phyloP scores from a whole-genome alignment of 768 basidiomycete genomes.

The Kwoniella botswanensis region DNA sequence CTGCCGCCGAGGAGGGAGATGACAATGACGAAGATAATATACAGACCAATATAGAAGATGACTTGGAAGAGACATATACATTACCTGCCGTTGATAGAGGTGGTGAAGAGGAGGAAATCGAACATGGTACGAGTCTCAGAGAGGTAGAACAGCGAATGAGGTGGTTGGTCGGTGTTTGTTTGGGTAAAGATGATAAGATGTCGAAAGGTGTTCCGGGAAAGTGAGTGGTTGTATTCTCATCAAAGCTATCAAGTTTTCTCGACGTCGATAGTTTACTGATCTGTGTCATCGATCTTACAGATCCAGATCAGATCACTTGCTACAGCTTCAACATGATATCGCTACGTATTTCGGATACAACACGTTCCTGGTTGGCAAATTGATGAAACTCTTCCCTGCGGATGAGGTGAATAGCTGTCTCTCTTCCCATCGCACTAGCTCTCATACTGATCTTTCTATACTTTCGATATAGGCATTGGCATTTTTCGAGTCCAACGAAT shows the following conservation, averaged over 20 bases:
- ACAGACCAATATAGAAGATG: slow-evolving; percentile 55
- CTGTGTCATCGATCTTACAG: slow-evolving; percentile 59
- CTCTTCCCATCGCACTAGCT: slow-evolving; percentile 5
- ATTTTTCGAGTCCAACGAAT: slow-evolving; percentile 97
- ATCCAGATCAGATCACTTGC: slow-evolving; percentile 84
- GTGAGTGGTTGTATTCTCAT: slow-evolving; percentile 35
- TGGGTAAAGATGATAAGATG: slow-evolving; percentile 50
- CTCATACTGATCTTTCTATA: background rate
- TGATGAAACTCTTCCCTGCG: slow-evolving; percentile 90
- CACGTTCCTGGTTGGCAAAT: slow-evolving; percentile 88
- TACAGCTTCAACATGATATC: slow-evolving; percentile 86
- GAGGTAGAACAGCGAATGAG: slow-evolving; percentile 58
- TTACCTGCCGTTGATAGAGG: slow-evolving; percentile 55
- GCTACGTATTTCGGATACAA: slow-evolving; percentile 98
- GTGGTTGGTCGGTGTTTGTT: slow-evolving; percentile 57
- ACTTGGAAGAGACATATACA: slow-evolving; percentile 51
- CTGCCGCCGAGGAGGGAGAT: slow-evolving; percentile 36
- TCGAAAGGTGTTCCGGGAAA: slow-evolving; percentile 57
- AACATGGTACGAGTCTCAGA: slow-evolving; percentile 54
- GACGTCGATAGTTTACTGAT: slow-evolving; percentile 15
- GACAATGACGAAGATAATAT: slow-evolving; percentile 50
- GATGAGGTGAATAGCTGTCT: slow-evolving; percentile 69
- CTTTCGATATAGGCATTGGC: slow-evolving; percentile 75
- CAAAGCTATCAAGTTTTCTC: background rate
- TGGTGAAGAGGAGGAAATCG: slow-evolving; percentile 52